Conservation (phyloP, 139 green algal species). For the Haematococcus lacustris region DNA sequence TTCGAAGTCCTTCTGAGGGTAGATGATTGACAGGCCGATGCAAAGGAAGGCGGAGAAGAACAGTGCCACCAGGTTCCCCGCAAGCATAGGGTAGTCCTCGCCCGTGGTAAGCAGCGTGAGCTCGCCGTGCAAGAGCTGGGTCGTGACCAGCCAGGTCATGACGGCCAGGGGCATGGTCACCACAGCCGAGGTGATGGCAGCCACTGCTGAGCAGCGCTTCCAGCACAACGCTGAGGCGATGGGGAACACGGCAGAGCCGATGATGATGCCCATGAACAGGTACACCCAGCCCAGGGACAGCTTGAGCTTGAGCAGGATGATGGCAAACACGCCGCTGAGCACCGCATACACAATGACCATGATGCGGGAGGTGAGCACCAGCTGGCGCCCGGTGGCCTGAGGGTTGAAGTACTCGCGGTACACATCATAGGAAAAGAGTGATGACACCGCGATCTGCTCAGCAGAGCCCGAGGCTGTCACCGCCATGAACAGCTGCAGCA, state of each 20-base stretch:
- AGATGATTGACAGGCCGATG: conserved; percentile 48
- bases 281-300: conserved; percentile 78
- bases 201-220: conserved; percentile 58
- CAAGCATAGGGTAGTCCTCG: conserved; percentile 80
- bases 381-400: conserved; percentile 65
- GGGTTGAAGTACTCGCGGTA: conserved; percentile 65
- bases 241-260: conserved; percentile 80
- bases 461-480: conserved; percentile 79
- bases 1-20: conserved; percentile 43
- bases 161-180: conserved; percentile 35
- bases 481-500: conserved; percentile 71
- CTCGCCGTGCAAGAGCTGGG: conserved; percentile 18
- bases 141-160: conserved; percentile 46
- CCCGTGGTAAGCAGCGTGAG: conserved; percentile 20
- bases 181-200: conserved; percentile 62
- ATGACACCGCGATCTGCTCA: conserved; percentile 85
- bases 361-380: conserved; percentile 50
- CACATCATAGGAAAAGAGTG: conserved; percentile 75
- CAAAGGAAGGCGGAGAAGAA: conserved; percentile 58
- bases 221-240: conserved; percentile 67
- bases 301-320: conserved; percentile 66
- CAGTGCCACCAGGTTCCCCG: conserved; percentile 77
- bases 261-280: conserved; percentile 63
- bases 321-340: conserved; percentile 67
- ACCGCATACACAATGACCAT: conserved; percentile 50